Evolutionary conservation across 257 asterid species (phyloP).

Genomic region (Scutellaria barbata): DNA sequence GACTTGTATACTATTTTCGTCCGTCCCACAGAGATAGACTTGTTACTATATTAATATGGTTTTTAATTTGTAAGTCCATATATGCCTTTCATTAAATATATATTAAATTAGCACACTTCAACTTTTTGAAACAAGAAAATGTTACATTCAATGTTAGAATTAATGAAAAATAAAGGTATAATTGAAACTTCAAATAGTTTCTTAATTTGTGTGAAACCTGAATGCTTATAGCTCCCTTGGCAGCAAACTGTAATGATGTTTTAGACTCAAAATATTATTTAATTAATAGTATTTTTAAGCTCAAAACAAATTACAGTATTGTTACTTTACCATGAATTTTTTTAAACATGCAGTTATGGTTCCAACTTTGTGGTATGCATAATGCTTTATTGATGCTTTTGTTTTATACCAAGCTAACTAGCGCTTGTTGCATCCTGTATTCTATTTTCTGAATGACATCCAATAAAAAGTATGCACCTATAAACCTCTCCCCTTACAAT

Average conservation of each 20-base stretch:
- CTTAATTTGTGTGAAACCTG: too few species aligned
- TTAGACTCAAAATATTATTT: neutral
- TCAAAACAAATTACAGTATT: conserved; percentile 7
- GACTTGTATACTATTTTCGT: too few species aligned
- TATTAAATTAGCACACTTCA: too few species aligned
- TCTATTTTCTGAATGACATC: conserved; percentile 9
- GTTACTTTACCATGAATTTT: conserved; percentile 6
- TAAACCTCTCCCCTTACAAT: neutral
- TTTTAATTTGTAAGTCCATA: too few species aligned
- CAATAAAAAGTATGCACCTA: neutral
- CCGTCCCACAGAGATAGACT: too few species aligned
- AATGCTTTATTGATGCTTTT: conserved; percentile 6
- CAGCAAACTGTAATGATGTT: conserved; percentile 24
- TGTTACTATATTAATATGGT: too few species aligned
- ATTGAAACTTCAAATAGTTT: too few species aligned
- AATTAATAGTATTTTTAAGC: neutral
- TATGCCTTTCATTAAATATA: too few species aligned
- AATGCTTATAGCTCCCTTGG: conserved; percentile 12
- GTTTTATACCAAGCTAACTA: conserved; percentile 11
- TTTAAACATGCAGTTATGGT: conserved; percentile 12
- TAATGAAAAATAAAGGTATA: too few species aligned
- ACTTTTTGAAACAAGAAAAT: too few species aligned
- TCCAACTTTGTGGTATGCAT: conserved; percentile 12
- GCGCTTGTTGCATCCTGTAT: conserved; percentile 4
- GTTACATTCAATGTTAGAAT: too few species aligned